Evolutionary conservation across 2,329 filamentous ascomycete genomes (phyloP), one percentile per base, ranked within the genome.

Genomic region (Colletotrichum gloeosporioides): DNA sequence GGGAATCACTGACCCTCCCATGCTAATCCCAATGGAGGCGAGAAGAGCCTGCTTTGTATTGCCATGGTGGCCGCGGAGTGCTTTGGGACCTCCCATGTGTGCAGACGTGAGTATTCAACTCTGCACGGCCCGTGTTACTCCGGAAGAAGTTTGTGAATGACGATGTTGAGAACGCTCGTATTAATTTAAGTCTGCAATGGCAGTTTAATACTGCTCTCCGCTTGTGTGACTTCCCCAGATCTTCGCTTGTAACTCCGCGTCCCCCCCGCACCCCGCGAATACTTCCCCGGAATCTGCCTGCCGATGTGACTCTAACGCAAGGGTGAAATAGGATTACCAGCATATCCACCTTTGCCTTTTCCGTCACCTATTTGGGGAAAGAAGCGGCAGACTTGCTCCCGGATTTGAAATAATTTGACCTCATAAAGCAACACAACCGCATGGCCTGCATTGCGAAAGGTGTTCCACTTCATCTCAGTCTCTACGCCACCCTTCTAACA

Each of bases 391-490:
- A 53, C 10, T 22, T 53, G 6, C 13, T 22, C 4, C 44, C 44
- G 6, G 1, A 13, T 0, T 25, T 13, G n/a, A 8, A 22, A 53
- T 12, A n/a, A n/a, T 12, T 3, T 7, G 18, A 22, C n/a, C n/a
- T 22, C 44, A 13, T 22, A 3, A 7, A 25, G 44, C 10, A 13
- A 53, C 2, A 13, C 44, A 44, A 3, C 39, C 39, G 1, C 18
- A n/a, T n/a, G 39, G 18, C 39, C 39, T n/a, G 39, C 39, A 6
- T 44, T 44, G 9, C 18, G 18, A 44, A 2, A 10, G 18, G 39
- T n/a, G 5, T 44, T n/a, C 39, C 39, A 44, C 5, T 49, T 12
- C 9, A n/a, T 18, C 39, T n/a, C 39, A 49, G 5, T n/a, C 39
- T 4, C 3, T 49, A 12, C 9, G 39, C 39, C 18, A n/a, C n/a